phyloP scores from a whole-genome alignment of 2,329 filamentous ascomycete species.

The Fusarium subglutinans region DNA sequence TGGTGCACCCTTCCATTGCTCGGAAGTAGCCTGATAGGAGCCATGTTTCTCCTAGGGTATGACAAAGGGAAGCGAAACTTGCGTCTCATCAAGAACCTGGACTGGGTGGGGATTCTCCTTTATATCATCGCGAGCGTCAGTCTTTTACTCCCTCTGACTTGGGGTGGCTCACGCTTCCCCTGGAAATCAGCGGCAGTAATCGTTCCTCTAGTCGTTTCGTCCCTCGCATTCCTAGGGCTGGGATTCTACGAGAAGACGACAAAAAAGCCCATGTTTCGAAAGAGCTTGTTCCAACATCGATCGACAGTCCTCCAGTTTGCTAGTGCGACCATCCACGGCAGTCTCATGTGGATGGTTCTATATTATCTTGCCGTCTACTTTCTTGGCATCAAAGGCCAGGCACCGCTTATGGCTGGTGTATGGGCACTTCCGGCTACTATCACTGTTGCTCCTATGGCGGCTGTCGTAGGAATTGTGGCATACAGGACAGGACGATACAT shows the following conservation, averaged over 20 bases:
- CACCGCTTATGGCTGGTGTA: conserved; percentile 48
- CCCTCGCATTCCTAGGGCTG: conserved; percentile 52
- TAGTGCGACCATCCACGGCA: conserved; percentile 37
- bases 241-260: conserved; percentile 30
- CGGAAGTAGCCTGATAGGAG: conserved; percentile 33
- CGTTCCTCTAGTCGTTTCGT: conserved; percentile 67
- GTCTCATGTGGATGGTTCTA: conserved; percentile 43
- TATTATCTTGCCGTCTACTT: conserved; percentile 44
- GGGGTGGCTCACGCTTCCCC: conserved; percentile 30
- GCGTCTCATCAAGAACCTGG: conserved; percentile 52
- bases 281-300: conserved; percentile 29
- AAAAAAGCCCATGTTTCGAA: conserved; percentile 38
- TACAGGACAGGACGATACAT: conserved; percentile 67
- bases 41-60: conserved; percentile 42
- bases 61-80: conserved; percentile 14
- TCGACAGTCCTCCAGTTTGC: conserved; percentile 36
- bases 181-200: conserved; percentile 52
- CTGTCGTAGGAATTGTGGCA: conserved; percentile 64
- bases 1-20: conserved; percentile 49
- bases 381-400: conserved; percentile 34
- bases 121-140: conserved; percentile 52
- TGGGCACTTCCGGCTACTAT: conserved; percentile 68
- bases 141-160: conserved; percentile 28
- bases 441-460: conserved; percentile 69
- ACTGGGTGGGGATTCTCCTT: conserved; percentile 69